Percentiles rank a stretch among this genome's conserved stretches.
phyloP scores from a whole-genome alignment of 129 eudicot genomes.

The Flaveria ramosissima region DNA sequence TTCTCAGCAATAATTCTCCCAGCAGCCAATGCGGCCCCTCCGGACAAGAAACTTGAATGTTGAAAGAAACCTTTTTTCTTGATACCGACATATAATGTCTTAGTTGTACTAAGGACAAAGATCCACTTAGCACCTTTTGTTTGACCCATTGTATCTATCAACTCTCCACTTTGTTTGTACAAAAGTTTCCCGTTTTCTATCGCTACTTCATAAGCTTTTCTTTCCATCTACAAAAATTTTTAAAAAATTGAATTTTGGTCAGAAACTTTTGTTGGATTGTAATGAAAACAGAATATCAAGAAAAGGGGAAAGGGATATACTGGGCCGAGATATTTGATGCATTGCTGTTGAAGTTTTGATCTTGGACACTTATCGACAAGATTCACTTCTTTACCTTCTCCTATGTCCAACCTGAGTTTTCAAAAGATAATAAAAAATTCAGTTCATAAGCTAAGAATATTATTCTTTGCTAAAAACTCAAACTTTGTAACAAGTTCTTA shows the following conservation, averaged over 20 bases:
- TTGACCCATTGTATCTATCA: slow-evolving; percentile 51
- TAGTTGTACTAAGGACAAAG: slow-evolving; percentile 88
- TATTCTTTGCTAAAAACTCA: not conserved
- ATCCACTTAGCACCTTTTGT: slow-evolving; percentile 84
- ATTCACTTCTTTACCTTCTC: slow-evolving; percentile 93
- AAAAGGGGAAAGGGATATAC: slow-evolving; percentile 36
- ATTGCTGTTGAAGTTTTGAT: slow-evolving; percentile 80
- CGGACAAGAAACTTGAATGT: slow-evolving; percentile 95
- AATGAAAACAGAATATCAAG: not conserved
- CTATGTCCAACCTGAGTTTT: slow-evolving; percentile 82
- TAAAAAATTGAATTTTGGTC: not conserved
- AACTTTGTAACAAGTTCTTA: slow-evolving; percentile 34
- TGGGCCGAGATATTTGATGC: slow-evolving; percentile 97
- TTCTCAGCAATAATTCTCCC: slow-evolving; percentile 79
- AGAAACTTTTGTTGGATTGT: slow-evolving; percentile 2
- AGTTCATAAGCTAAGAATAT: slow-evolving; percentile 8
- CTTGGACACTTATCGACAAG: slow-evolving; percentile 76
- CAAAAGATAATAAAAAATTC: slow-evolving; percentile 12
- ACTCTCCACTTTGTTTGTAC: slow-evolving; percentile 55
- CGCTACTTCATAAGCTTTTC: slow-evolving; percentile 67
- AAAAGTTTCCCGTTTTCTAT: slow-evolving; percentile 70
- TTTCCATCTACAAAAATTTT: slow-evolving; percentile 59
- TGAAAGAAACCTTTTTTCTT: slow-evolving; percentile 88
- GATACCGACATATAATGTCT: slow-evolving; percentile 73
- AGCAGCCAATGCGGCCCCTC: slow-evolving; percentile 94